Evolutionary conservation across 192 early-diverging fungal genomes (phyloP), one percentile per base, ranked within the genome.

Genomic region (Entomortierella lignicola): DNA sequence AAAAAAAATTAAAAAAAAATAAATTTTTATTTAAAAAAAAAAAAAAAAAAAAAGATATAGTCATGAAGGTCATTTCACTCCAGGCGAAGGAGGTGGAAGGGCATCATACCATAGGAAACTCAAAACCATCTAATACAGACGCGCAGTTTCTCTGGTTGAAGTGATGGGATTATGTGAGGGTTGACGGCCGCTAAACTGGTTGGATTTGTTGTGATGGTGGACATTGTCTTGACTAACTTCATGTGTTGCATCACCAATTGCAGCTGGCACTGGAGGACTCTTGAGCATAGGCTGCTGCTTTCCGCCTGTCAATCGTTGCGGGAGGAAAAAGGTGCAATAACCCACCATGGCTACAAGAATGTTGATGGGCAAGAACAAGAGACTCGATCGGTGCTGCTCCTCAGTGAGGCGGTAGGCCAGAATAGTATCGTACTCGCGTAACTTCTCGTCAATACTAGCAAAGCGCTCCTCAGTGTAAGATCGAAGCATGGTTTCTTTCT

Each of bases 391-490:
- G 18, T 82, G 81, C 29, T 87, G 84, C 37, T 88, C 86, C 54
- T 86, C 77, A 42, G 87, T 85, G n/a, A 89, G 71, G 8, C 80
- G 79, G 55, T 84, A 85, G 18, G 82, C 58, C 53, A 88, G 83
- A 42, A 80, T 77, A 0, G 70, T 68, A 59, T 89, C 88, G 63
- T 84, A 87, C 66, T 89, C 88, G 23, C 84, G 83, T 31, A 89
- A 47, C 58, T 88, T 87, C 30, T 80, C 71, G 21, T 89, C 86
- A 1, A 89, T 67, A 39, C 51, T 70, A 10, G 81, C 62, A 44
- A 89, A 89, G 12, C 82, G 73, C 23, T 86, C 85, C 34, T 89
- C 86, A 13, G 86, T 72, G 66, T 85, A 89, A 11, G 71, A 80
- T 20, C 85, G 74, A 17, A 89, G 70, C n/a, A 64, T 39, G 29